Conservation (phyloP, 257 asterid species). For the Primulina tabacum region DNA sequence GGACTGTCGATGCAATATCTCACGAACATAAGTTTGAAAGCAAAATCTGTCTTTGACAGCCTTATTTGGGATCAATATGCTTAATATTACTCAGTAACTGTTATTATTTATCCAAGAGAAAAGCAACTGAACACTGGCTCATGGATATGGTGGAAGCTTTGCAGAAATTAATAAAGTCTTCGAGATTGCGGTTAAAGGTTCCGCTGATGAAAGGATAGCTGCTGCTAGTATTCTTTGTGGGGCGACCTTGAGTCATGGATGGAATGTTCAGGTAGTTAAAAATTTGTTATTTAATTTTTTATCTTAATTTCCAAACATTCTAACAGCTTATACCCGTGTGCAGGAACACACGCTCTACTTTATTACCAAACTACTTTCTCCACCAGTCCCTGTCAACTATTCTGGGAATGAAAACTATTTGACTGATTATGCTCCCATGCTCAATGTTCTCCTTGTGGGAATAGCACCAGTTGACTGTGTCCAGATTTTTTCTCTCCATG, state of each 20-base stretch:
- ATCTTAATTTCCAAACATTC: constrained; percentile 2
- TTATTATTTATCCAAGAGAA: constrained; percentile 45
- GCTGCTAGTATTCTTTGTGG: constrained; percentile 94
- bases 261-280: constrained; percentile 82
- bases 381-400: constrained; percentile 65
- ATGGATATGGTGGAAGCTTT: constrained; percentile 93
- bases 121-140: constrained; percentile 85
- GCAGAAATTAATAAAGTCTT: constrained; percentile 89
- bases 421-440: constrained; percentile 79
- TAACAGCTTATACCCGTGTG: constrained; percentile 27
- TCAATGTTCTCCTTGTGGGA: constrained; percentile 87
- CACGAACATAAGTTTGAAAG: not conserved
- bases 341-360: constrained; percentile 88
- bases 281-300: not conserved
- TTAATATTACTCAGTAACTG: constrained; percentile 28
- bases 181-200: constrained; percentile 77
- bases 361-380: constrained; percentile 83
- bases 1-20: not conserved
- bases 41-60: not conserved
- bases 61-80: constrained; percentile 8
- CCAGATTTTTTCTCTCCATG: constrained; percentile 93
- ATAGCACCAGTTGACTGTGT: constrained; percentile 89
- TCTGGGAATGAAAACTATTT: constrained; percentile 72
- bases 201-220: constrained; percentile 70
- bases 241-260: constrained; percentile 72